Conservation (phyloP, 139 green algal species). For the Mesotaenium endlicherianum region DNA sequence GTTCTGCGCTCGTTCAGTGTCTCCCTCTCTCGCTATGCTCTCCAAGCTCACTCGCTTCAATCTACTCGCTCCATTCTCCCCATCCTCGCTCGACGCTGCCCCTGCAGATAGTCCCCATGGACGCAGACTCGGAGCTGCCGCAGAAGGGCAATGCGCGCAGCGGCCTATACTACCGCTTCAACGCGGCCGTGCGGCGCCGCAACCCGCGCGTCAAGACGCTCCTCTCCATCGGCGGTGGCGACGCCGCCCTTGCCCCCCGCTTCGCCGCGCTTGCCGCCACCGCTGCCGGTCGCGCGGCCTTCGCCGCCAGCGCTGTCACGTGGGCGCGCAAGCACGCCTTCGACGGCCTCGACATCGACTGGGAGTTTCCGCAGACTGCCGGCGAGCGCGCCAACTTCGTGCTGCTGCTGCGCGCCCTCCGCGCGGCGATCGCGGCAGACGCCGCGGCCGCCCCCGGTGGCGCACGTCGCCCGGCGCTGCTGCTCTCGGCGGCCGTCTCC, state of each 20-base stretch:
- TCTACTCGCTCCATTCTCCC: neutral
- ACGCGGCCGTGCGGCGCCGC: neutral
- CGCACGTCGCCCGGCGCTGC: neutral
- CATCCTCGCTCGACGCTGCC: neutral
- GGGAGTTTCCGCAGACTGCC: slow-evolving; percentile 13
- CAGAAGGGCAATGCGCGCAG: no score
- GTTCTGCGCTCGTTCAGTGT: neutral
- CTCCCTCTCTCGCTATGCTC: neutral
- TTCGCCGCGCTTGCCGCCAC: neutral
- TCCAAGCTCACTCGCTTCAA: neutral
- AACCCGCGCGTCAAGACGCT: neutral
- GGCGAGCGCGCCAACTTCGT: slow-evolving; percentile 4
- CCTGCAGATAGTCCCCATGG: neutral
- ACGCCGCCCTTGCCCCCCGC: neutral
- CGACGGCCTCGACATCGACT: slow-evolving; percentile 31
- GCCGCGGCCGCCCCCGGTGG: neutral
- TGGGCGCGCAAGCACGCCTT: slow-evolving; percentile 4
- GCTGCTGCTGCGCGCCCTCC: neutral
- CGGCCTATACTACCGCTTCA: slow-evolving; percentile 24
- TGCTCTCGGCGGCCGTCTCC: neutral
- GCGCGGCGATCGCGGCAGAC: neutral
- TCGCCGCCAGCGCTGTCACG: neutral
- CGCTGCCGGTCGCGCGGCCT: neutral
- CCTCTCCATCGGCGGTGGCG: slow-evolving; percentile 15
- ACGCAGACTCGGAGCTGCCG: neutral